phyloP scores from a whole-genome alignment of 805 yeast species.

The Schwanniomyces polymorphus region DNA sequence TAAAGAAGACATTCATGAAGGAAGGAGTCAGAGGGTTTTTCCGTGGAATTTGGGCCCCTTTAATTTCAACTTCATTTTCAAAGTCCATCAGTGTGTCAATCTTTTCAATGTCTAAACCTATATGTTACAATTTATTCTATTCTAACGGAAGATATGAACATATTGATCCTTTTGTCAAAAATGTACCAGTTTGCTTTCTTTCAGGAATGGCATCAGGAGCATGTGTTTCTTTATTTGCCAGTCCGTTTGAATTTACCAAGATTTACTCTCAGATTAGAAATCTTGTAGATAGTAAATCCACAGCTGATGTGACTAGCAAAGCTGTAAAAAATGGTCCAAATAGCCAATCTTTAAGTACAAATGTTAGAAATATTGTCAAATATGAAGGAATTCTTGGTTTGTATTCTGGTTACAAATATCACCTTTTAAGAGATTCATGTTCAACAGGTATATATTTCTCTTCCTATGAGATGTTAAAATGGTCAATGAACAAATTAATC shows the following conservation, averaged over 20 bases:
- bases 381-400: slow-evolving; percentile 63
- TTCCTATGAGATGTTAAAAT: slow-evolving; percentile 72
- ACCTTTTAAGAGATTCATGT: slow-evolving; percentile 64
- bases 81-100: slow-evolving; percentile 66
- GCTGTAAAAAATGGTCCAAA: slow-evolving; percentile 9
- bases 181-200: slow-evolving; percentile 43
- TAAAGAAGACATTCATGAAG: slow-evolving; percentile 48
- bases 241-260: slow-evolving; percentile 86
- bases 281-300: slow-evolving; percentile 32
- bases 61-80: slow-evolving; percentile 63
- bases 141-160: slow-evolving; percentile 3
- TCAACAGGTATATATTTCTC: slow-evolving; percentile 76
- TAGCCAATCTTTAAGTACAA: slow-evolving; percentile 40
- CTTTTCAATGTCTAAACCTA: slow-evolving; percentile 57
- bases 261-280: slow-evolving; percentile 73
- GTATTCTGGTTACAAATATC: slow-evolving; percentile 73
- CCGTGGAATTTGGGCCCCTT: slow-evolving; percentile 75
- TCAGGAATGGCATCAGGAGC: slow-evolving; percentile 73
- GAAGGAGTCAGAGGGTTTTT: slow-evolving; percentile 76
- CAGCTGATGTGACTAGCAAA: slow-evolving; percentile 2
- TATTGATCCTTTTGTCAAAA: slow-evolving; percentile 42
- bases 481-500: slow-evolving; percentile 36
- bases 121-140: slow-evolving; percentile 15
- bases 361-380: slow-evolving; percentile 47
- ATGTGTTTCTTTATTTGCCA: slow-evolving; percentile 61